Percentiles rank a stretch among this genome's conserved stretches.
Conservation (phyloP, 164 flowering plant species). For the Magnolia officinalis region DNA sequence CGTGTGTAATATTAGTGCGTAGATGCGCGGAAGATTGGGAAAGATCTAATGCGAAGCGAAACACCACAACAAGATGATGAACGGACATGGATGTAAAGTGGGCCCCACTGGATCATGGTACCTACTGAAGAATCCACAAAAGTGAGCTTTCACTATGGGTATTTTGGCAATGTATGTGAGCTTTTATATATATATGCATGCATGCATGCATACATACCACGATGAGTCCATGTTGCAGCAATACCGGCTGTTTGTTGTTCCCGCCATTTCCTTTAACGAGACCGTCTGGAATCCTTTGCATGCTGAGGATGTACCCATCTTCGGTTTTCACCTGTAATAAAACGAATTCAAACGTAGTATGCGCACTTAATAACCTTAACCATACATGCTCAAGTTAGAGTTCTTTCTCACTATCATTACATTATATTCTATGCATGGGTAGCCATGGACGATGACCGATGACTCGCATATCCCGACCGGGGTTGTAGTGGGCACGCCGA, state of each 20-base stretch:
- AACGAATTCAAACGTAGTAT: not conserved
- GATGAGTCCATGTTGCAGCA: slow-evolving; percentile 70
- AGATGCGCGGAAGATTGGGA: too few relatives aligned
- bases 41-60: too few relatives aligned
- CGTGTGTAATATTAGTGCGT: too few relatives aligned
- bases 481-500: not conserved
- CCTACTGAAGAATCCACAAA: too few relatives aligned
- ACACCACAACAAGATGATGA: too few relatives aligned
- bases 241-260: slow-evolving; percentile 41
- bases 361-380: not conserved
- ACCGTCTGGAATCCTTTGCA: slow-evolving; percentile 65
- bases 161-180: too few relatives aligned
- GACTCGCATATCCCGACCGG: slow-evolving; percentile 39
- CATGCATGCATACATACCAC: slow-evolving; percentile 36
- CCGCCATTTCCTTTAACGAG: slow-evolving; percentile 16
- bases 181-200: too few relatives aligned
- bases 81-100: too few relatives aligned
- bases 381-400: not conserved
- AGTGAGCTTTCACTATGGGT: too few relatives aligned
- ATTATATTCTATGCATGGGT: slow-evolving; percentile 64
- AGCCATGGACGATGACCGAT: slow-evolving; percentile 49
- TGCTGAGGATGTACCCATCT: slow-evolving; percentile 60
- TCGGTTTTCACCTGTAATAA: slow-evolving; percentile 48
- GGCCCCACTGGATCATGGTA: too few relatives aligned
- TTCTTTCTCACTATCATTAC: slow-evolving; percentile 21